Percentiles rank a stretch among this genome's conserved stretches.
phyloP scores from a whole-genome alignment of 805 yeast species.

The Myxozyma lipomycoides region DNA sequence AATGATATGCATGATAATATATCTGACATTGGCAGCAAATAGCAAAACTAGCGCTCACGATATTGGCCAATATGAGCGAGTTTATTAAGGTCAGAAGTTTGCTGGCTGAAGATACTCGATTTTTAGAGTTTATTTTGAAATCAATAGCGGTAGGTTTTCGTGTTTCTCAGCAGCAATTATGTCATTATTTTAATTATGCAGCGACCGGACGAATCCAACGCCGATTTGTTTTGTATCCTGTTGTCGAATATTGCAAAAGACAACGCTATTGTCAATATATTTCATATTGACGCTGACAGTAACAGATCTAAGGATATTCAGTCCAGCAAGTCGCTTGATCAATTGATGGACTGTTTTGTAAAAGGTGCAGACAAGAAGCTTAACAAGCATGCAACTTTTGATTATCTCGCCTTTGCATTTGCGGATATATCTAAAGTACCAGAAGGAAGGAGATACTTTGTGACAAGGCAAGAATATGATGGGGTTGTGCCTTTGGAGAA shows the following conservation, averaged over 20 bases:
- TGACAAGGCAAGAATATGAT: constrained; percentile 68
- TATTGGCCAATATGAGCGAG: constrained; percentile 77
- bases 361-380: constrained; percentile 71
- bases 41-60: constrained; percentile 55
- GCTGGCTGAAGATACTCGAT: constrained; percentile 61
- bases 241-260: constrained; percentile 82
- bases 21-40: constrained; percentile 14
- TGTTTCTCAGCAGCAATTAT: constrained; percentile 47
- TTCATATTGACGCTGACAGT: constrained; percentile 5
- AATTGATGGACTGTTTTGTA: constrained; percentile 84
- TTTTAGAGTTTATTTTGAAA: constrained; percentile 36
- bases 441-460: constrained; percentile 61
- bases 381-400: constrained; percentile 70
- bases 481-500: constrained; percentile 75
- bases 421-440: constrained; percentile 81
- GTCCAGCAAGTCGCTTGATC: constrained; percentile 51
- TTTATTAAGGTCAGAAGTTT: constrained; percentile 58
- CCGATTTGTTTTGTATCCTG: constrained; percentile 79
- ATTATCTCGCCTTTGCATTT: constrained; percentile 81
- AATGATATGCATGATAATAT: neutral
- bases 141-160: constrained; percentile 34
- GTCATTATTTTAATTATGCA: constrained; percentile 36
- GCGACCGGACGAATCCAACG: constrained; percentile 52
- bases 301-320: constrained; percentile 7
- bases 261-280: constrained; percentile 45